Base-by-base conservation (phyloP, 805 yeast species). In the Peterozyma toletana region DNA sequence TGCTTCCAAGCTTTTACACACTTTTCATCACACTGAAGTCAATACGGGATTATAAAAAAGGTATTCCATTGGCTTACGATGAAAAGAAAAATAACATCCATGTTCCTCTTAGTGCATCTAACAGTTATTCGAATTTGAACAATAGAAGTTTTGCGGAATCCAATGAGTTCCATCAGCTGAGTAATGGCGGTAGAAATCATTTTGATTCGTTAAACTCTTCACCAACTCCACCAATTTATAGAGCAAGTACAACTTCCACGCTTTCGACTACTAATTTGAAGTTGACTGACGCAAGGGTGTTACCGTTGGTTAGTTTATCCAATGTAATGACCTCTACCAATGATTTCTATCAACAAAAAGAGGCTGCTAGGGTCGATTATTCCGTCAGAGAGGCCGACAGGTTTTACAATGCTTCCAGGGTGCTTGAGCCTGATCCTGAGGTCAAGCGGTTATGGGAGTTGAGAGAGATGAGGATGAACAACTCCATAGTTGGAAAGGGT, bases 361-460 rank as follows among this genome's bases (percentile, higher is more conserved):
- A 10, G 5, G 18, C 9, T 16, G 13, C 7, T 5, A 37, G 27
- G 16, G 69, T 60, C 10, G 81, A 80, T 54, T 79, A 79, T 56
- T 72, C 81, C 0, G 72, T 73, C 1, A 63, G 86, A 46, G 86
- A 80, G 53, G 80, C 77, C 1, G 86, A 80, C 54, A 50, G 67
- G 30, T 76, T 77, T 46, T 73, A 64, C 52, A 62, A 66, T 37
- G 68, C 68, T 39, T 67, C 60, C 48, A 62, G 71, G 44, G 62
- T 62, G 16, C 41, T 53, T 9, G 61, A 61, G 13, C 73, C 75
- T 30, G 81, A 75, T 52, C 74, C 75, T 0, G 81, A 75, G 48
- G 70, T 76, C 39, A 67, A 66, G 49, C 65, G 64, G 14, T 59
- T 76, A 35, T 76, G 82, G 82, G 75, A 70, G 30, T 63, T 70